These are phyloP conservation scores for Sclerotinia borealis DNA, from an alignment of 2,329 filamentous ascomycete species.

Conservation along the genomic window DNA sequence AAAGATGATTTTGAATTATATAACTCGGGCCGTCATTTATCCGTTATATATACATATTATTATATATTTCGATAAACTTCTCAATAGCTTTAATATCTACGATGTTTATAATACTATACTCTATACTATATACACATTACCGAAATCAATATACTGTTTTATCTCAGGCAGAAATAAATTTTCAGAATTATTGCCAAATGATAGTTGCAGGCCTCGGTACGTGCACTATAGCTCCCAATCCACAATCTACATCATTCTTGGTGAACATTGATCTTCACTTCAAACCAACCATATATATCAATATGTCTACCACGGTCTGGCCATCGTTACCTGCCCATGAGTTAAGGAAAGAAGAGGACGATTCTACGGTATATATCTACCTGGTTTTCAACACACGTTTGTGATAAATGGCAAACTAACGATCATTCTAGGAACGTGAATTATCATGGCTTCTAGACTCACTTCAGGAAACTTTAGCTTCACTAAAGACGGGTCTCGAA, in stretches of 20 bases:
- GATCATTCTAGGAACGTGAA: constrained; percentile 26
- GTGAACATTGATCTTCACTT: not conserved
- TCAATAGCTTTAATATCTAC: too few relatives aligned
- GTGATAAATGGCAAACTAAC: not conserved
- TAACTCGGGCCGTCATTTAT: too few relatives aligned
- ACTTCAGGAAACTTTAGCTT: constrained; percentile 31
- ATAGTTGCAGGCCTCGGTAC: too few relatives aligned
- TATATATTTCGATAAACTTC: too few relatives aligned
- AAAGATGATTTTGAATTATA: too few relatives aligned
- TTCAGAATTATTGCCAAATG: too few relatives aligned
- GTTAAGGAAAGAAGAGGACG: constrained; percentile 29
- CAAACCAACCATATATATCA: constrained; percentile 1
- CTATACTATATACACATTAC: too few relatives aligned
- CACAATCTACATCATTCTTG: not conserved
- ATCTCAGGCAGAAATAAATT: not conserved
- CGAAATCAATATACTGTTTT: too few relatives aligned
- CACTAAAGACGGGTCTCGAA: constrained; percentile 25
- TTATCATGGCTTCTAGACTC: constrained; percentile 33
- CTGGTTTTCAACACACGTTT: not conserved
- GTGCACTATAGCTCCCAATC: not conserved
- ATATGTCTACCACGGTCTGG: constrained; percentile 26
- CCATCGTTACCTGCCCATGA: constrained; percentile 25
- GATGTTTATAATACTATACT: too few relatives aligned
- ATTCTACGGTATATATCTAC: constrained; percentile 24
- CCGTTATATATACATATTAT: too few relatives aligned